Evolutionary conservation across 2,329 filamentous ascomycete species (phyloP), one percentile per base, ranked within the genome.

Genomic region (Penicillium hordei): DNA sequence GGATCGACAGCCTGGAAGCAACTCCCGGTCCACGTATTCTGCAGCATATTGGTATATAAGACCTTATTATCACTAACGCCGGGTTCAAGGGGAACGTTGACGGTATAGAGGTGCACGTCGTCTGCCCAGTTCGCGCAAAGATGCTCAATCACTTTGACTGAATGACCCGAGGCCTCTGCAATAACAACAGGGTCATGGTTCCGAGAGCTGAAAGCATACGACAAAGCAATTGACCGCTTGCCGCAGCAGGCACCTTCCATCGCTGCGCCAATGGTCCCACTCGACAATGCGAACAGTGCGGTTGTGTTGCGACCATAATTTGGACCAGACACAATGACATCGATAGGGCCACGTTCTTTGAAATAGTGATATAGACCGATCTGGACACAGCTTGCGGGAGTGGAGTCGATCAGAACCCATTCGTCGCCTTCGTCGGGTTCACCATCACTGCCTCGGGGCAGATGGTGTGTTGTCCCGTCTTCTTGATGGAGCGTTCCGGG

Each of bases 21-120:
- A 57, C 89, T 90, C 4, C 89, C 90, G n/a, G 80, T 81, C 94
- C 94, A 99, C 70, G 89, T 87, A 74, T 97, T 99, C 76, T 96
- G 91, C 68, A 97, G 78, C 83, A 97, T 89, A 60, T 86, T 79
- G 2, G 94, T 93, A 78, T 87, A 96, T n/a, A 94, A 69, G 4
- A 93, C 86, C 76, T 90, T 91, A 53, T 83, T 82, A 19, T 78
- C 72, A 65, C 88, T 88, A 1, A 97, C 85, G 7, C 86, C 88
- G 59, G 90, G 87, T 15, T 94, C 82, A 12, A 97, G 79, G 21
- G 94, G 93, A 9, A 97, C 89, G 70, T 97, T 97, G 65, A 97
- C 87, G 48, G 84, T 89, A 75, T 96, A 97, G n/a, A 97, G 77
- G 70, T 96, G 91, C 5, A 90, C 87, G 51, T 86, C 87, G 34